Evolutionary conservation across 176 grass and related monocot genomes (phyloP), one percentile per base, ranked within the genome.

Genomic region (Carex myosuroides): DNA sequence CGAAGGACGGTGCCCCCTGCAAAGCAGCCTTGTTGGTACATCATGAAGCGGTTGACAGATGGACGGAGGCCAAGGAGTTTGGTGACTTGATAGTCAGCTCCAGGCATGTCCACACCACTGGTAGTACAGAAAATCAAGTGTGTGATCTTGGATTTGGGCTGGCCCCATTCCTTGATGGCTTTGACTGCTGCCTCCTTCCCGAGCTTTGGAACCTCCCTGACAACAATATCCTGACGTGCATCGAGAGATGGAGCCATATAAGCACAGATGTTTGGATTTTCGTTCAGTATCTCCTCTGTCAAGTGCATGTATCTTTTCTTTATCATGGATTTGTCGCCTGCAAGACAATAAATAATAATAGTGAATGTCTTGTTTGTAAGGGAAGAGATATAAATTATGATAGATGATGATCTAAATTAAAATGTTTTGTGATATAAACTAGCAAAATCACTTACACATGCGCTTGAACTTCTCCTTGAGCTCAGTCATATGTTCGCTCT

Each of bases 381-480:
- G 9, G 2, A 50, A 50, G 46, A 11, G 0, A 12, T 12, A 0
- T 50, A 50, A 11, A 2, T 48, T 50, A 50, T 50, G 46, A 50
- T 50, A 12, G 46, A 50, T 50, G 46, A 50, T 50, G 9, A 50
- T 50, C 9, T 11, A 50, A 50, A 50, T 50, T 11, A 0, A 50
- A 50, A 50, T 39, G 37, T 5, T 6, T 39, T 12, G 46, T 50
- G 12, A 50, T 50, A 50, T 50, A 50, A 50, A 50, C 0, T 50
- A 12, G 10, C 10, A 50, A 50, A 50, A 50, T 50, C 32, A 81
- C 84, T 85, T 66, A 85, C 84, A 85, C 37, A 85, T 85, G 65
- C 54, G 65, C 84, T 62, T 85, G 52, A 85, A 85, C 70, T 85
- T 85, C 33, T 64, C 66, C 69, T 85, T 85, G 29, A 85, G 84